Conservation (phyloP, 2,329 filamentous ascomycete species). For the Colletotrichum australisinense region DNA sequence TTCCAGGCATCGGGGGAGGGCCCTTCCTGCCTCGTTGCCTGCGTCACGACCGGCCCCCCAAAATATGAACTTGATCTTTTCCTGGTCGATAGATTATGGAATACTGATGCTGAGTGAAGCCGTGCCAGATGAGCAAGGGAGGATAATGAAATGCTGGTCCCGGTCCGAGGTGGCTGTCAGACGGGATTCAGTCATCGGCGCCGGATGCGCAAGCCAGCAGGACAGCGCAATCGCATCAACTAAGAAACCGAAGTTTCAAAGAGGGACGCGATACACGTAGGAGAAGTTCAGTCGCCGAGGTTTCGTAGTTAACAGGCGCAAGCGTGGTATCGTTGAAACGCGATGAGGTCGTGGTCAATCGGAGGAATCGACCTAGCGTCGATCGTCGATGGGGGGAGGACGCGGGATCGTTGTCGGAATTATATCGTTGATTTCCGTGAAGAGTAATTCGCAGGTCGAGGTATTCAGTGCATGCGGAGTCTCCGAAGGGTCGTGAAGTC, state of each 20-base stretch:
- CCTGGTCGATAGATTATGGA: not conserved
- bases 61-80: not conserved
- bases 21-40: slow-evolving; percentile 32
- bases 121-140: slow-evolving; percentile 1
- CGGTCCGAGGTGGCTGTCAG: slow-evolving; percentile 16
- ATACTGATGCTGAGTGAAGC: not conserved
- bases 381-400: slow-evolving; percentile 12
- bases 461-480: not conserved
- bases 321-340: slow-evolving; percentile 20
- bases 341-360: slow-evolving; percentile 19
- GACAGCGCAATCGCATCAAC: slow-evolving; percentile 33
- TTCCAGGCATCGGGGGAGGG: slow-evolving; percentile 58
- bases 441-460: not conserved
- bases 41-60: slow-evolving; percentile 34
- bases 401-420: slow-evolving; percentile 4
- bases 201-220: slow-evolving; percentile 32
- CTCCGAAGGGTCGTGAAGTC: not conserved
- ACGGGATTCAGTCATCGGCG: slow-evolving; percentile 34
- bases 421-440: not conserved
- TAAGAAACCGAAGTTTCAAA: not conserved
- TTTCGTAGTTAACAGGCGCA: not conserved
- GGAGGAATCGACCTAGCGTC: slow-evolving; percentile 6
- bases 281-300: not conserved
- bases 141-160: slow-evolving; percentile 19
- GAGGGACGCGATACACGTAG: not conserved